A percentile compares a stretch with the other conserved stretches of the same genome.
phyloP scores from a whole-genome alignment of 257 asterid genomes.

The Solanum sejunctum region DNA sequence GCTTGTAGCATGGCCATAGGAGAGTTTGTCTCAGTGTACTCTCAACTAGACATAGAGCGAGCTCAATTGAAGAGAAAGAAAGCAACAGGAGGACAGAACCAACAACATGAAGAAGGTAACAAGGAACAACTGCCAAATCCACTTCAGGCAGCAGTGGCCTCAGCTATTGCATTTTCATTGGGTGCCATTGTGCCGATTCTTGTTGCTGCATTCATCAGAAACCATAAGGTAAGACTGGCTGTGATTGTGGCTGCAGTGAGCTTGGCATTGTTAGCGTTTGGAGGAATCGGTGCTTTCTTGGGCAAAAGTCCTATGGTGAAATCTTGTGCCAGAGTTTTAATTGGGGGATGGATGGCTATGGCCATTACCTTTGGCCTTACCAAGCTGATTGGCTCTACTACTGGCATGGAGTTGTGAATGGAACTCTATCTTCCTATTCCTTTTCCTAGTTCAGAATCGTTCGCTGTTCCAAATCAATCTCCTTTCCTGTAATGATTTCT shows the following conservation, averaged over 20 bases:
- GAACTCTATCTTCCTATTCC: neutral
- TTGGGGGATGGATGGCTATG: slow-evolving; percentile 78
- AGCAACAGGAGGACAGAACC: neutral
- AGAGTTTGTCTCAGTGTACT: neutral
- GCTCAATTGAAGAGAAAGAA: neutral
- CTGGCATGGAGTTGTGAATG: slow-evolving; percentile 29
- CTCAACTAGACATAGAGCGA: neutral
- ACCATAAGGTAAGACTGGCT: neutral
- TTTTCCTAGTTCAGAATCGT: neutral
- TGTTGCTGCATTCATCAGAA: neutral
- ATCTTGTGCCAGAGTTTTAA: slow-evolving; percentile 12
- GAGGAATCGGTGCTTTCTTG: slow-evolving; percentile 41
- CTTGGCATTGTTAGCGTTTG: slow-evolving; percentile 14
- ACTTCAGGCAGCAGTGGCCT: neutral
- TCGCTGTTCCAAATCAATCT: neutral
- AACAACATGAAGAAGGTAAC: neutral
- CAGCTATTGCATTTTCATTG: neutral
- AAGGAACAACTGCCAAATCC: neutral
- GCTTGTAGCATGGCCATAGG: slow-evolving; percentile 12
- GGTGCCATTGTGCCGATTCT: neutral
- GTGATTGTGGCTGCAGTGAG: neutral
- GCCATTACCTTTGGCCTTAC: slow-evolving; percentile 48
- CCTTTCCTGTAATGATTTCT: neutral
- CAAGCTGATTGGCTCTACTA: slow-evolving; percentile 27
- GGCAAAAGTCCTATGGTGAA: slow-evolving; percentile 27